Conservation (phyloP, 805 yeast genomes). For the Kregervanrija delftensis region DNA sequence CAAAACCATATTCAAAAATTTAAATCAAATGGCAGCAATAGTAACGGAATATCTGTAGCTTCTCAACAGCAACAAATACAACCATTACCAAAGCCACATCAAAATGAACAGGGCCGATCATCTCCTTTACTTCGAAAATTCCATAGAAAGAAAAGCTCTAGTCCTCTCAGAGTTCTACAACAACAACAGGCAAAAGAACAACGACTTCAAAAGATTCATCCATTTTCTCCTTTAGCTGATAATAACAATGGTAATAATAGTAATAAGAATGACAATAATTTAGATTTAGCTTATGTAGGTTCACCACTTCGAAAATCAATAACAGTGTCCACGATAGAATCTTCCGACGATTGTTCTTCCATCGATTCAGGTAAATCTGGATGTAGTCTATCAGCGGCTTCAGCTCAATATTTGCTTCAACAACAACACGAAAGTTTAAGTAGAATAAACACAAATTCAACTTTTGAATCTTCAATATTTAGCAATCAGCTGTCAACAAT, state of each 20-base stretch:
- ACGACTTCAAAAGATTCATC: too few species aligned
- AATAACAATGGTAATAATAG: neutral
- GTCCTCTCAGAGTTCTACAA: too few species aligned
- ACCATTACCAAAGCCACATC: neutral
- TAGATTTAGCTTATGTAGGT: constrained; percentile 23
- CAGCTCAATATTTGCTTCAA: constrained; percentile 8
- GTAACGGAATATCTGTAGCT: too few species aligned
- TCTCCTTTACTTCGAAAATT: too few species aligned
- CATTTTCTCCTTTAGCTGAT: neutral
- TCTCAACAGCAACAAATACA: neutral
- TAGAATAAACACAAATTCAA: constrained; percentile 12
- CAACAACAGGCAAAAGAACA: too few species aligned
- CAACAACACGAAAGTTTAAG: constrained; percentile 9
- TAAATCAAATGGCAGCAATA: constrained; percentile 2
- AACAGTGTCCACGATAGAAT: constrained; percentile 16
- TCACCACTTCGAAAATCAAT: constrained; percentile 27
- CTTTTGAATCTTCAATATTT: constrained; percentile 19
- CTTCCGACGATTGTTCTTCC: constrained; percentile 19
- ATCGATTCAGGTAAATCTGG: constrained; percentile 18
- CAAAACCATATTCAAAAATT: constrained; percentile 20
- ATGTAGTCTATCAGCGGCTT: constrained; percentile 8
- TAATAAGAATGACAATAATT: neutral
- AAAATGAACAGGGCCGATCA: too few species aligned
- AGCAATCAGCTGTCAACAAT: constrained; percentile 19
- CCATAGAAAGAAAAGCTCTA: too few species aligned